phyloP scores from a whole-genome alignment of 163 green algal genomes.

The Volvox carteri region DNA sequence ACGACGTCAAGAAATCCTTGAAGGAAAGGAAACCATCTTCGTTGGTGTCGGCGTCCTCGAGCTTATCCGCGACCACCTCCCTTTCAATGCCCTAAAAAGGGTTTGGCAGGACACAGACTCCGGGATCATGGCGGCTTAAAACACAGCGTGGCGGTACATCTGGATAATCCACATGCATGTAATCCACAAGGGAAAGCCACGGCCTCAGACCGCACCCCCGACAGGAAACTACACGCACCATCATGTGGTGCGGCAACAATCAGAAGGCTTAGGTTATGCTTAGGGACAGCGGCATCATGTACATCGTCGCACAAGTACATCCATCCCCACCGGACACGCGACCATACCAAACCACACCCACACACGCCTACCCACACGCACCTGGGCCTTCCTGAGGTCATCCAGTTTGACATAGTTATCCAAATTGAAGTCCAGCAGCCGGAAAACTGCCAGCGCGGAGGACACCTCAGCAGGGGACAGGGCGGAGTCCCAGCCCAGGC shows the following conservation, averaged over 20 bases:
- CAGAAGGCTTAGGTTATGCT: no score
- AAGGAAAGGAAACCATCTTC: constrained; percentile 57
- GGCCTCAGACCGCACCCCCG: neutral
- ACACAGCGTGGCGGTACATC: no score
- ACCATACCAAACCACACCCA: no score
- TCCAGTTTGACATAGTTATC: constrained; percentile 51
- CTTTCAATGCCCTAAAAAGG: constrained; percentile 53
- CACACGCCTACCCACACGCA: no score
- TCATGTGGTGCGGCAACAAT: no score
- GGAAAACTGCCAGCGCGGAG: constrained; percentile 36
- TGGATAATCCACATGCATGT: no score
- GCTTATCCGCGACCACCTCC: constrained; percentile 33
- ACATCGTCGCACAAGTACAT: no score
- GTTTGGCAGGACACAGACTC: no score
- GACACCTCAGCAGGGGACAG: constrained; percentile 27
- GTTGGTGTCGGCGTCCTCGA: constrained; percentile 58
- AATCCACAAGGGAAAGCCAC: neutral
- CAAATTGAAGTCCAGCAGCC: constrained; percentile 51
- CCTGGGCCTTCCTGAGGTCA: constrained; percentile 47
- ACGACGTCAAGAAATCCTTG: constrained; percentile 53
- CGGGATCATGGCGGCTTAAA: no score
- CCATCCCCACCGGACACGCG: no score
- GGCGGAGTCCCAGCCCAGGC: constrained; percentile 28
- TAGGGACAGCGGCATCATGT: no score
- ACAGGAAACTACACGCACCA: no score